phyloP scores from a whole-genome alignment of 768 basidiomycete species.

The Floccularia luteovirens region DNA sequence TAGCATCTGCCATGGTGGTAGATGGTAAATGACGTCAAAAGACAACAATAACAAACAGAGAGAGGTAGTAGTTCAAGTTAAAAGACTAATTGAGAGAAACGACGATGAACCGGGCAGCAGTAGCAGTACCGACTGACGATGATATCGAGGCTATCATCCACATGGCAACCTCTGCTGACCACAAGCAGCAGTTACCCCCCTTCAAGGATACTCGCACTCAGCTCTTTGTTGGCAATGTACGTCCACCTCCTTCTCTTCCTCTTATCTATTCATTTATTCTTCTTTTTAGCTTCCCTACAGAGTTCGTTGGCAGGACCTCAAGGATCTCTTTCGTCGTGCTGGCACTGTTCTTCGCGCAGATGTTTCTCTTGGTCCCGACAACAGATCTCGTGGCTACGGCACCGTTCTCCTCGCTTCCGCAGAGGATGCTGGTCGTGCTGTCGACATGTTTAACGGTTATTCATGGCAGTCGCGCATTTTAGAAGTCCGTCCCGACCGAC shows the following conservation, averaged over 20 bases:
- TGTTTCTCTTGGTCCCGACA: conserved; percentile 77
- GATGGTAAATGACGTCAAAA: too few relatives aligned
- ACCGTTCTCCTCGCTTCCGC: conserved; percentile 92
- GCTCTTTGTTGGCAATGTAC: conserved; percentile 92
- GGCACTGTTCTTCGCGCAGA: conserved; percentile 83
- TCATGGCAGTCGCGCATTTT: conserved; percentile 93
- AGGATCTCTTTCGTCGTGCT: conserved; percentile 93
- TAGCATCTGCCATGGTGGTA: conserved; percentile 15
- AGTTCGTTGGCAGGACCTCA: conserved; percentile 98
- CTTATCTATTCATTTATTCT: conserved; percentile 6
- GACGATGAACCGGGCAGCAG: too few relatives aligned
- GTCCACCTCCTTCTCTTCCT: conserved; percentile 15
- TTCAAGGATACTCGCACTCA: conserved; percentile 87
- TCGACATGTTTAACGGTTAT: conserved; percentile 95
- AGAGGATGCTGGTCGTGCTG: conserved; percentile 89
- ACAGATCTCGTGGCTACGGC: conserved; percentile 89
- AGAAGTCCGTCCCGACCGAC: conserved; percentile 86
- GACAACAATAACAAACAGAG: too few relatives aligned
- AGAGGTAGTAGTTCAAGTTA: too few relatives aligned
- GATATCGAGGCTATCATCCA: conserved; percentile 92
- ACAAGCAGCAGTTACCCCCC: conserved; percentile 33
- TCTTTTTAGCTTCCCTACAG: conserved; percentile 78
- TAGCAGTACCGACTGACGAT: conserved; percentile 72
- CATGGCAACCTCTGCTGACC: conserved; percentile 65
- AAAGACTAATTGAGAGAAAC: too few relatives aligned